Evolutionary conservation across 2,329 filamentous ascomycete genomes (phyloP), one percentile per base, ranked within the genome.

Genomic region (Harringtonia lauricola): DNA sequence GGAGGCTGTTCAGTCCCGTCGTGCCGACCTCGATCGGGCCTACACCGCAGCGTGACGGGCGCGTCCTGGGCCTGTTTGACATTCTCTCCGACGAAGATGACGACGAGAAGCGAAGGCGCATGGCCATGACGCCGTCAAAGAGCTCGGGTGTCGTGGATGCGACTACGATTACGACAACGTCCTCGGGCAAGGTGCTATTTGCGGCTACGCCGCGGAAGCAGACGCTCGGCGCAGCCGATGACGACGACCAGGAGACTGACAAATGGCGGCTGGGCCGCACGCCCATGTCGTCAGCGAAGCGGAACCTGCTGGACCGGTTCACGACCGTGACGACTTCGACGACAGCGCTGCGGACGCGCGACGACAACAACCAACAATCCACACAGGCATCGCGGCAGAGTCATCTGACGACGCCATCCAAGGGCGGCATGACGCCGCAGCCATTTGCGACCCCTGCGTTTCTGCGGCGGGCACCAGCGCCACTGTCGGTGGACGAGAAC

Each of bases 11-110:
- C 55, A 78, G 74, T 45, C 74, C 78, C 2, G 62, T 62, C 0
- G 66, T 71, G 12, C 74, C 76, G 3, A 78, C 74, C 6, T 74
- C 71, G 1, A 74, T 92, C 48, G 84, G 83, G 3, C 86, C 86
- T 2, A 92, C 86, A 13, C 86, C 86, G 3, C 86, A 90, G 55
- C 78, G 79, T 48, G 83, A 90, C 57, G 86, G 86, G 24, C 76
- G 76, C 18, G 80, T 88, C 1, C 68, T 92, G 3, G 84, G 86
- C 5, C 64, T 92, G 17, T 92, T 92, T 57, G 86, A 90, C 55
- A 63, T 83, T 12, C 64, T 87, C 8, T 64, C 67, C 22, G 68
- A 74, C 45, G 65, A 66, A 35, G 66, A 68, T 19, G 59, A 68
- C 21, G 64, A 64, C 19, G 64, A 64, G 30, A 30, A 24, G 22